Evolutionary conservation across 2,329 filamentous ascomycete species (phyloP), one percentile per base, ranked within the genome.

Genomic region (Elsinoe australis): DNA sequence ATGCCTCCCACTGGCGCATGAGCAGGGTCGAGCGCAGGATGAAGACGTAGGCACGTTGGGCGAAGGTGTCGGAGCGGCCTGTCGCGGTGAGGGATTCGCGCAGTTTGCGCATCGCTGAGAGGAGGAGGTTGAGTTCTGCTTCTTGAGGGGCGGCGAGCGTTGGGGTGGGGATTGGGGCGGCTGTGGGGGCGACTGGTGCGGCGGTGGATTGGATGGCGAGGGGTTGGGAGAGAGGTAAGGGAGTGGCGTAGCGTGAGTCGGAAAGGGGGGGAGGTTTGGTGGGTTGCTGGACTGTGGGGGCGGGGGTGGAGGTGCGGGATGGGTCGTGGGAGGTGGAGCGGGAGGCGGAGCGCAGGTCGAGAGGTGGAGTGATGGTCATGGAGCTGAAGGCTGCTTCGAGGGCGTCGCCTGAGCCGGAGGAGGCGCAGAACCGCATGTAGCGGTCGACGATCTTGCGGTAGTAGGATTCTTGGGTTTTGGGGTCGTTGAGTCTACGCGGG

Each of bases 1-100:
- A 98, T 1, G 88, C 88, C 56, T 94, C 87, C 56, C 83, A 85
- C 57, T 94, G 83, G 54, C 82, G 80, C 50, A 84, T 80, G 26
- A 95, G 76, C 53, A 98, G 82, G 18, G 85, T 82, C 19, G 89
- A 74, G 48, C 89, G 83, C 58, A 94, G 86, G 58, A 86, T 87
- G 71, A 96, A 96, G 53, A 94, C 80, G 67, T 96, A 95, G 12
- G 82, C 86, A 56, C 88, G 82, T n/a, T 85, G 80, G 1, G 90
- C 82, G 65, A 98, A 98, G 46, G 78, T 72, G 61, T 95, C 85
- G 28, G 74, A 71, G 15, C 89, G 80, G 47, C 80, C 79, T 6
- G 85, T 82, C 9, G 86, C 86, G 2, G 94, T 79, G 39, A 96
- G 82, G 18, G 83, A 89, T 70, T 98, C 92, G 49, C 92, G 81